A percentile compares a stretch with the other conserved stretches of the same genome.
Conservation (phyloP, 148 eudicot species). For the Spergularia bocconei region DNA sequence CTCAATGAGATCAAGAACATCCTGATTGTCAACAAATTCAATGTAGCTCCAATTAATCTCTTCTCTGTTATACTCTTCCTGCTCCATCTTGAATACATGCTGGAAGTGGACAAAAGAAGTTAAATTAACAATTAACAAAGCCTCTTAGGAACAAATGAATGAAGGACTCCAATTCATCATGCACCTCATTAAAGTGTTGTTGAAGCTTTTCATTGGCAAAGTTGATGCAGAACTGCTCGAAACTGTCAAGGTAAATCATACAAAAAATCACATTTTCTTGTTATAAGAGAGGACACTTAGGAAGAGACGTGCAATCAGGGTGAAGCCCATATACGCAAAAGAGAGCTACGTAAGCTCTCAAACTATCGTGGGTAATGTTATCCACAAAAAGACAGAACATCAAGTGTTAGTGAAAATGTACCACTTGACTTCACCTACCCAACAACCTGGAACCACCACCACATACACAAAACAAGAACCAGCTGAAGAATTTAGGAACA, state of each 20-base stretch:
- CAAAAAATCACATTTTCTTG: not conserved
- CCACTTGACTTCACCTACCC: no score
- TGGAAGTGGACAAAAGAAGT: slow-evolving; percentile 35
- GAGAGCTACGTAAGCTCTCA: no score
- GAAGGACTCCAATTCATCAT: not conserved
- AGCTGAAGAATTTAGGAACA: not conserved
- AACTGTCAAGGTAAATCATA: slow-evolving; percentile 45
- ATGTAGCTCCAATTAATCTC: slow-evolving; percentile 98
- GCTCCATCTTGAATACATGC: slow-evolving; percentile 99
- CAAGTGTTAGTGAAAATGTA: no score
- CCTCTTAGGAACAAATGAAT: not conserved
- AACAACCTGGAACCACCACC: not conserved
- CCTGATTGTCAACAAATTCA: slow-evolving; percentile 96
- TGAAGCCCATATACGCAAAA: no score
- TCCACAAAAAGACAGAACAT: no score
- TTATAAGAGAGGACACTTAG: not conserved
- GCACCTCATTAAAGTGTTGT: slow-evolving; percentile 98
- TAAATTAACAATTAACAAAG: not conserved
- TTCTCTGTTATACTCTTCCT: slow-evolving; percentile 91
- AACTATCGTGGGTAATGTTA: no score
- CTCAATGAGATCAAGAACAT: slow-evolving; percentile 93
- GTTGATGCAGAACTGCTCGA: slow-evolving; percentile 99
- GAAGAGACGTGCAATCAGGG: no score
- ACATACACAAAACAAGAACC: not conserved
- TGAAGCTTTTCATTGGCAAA: slow-evolving; percentile 99